These are phyloP conservation scores for Lodderomyces pseudojiufengensis DNA, from an alignment of 1,139 yeast species.

Conservation along the genomic window DNA sequence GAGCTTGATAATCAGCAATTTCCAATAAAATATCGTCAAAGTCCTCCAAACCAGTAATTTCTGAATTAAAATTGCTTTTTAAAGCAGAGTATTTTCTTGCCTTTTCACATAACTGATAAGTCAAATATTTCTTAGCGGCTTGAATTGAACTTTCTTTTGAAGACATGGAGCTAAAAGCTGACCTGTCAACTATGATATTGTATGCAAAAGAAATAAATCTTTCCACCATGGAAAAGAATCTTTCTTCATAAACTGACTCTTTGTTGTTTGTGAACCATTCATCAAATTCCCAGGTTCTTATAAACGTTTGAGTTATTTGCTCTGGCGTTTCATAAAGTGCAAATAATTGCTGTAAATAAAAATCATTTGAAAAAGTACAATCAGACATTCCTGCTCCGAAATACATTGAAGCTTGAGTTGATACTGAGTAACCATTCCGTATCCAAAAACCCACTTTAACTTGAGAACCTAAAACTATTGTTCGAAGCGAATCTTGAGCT, in stretches of 20 bases:
- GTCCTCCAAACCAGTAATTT: conserved; percentile 30
- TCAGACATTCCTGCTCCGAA: conserved; percentile 35
- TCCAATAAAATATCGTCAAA: conserved; percentile 37
- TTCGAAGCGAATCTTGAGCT: conserved; percentile 56
- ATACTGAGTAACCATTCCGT: conserved; percentile 64
- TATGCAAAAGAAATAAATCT: conserved; percentile 55
- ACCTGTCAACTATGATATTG: conserved; percentile 53
- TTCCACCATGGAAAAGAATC: conserved; percentile 48
- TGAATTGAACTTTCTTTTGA: conserved; percentile 16
- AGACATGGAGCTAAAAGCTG: conserved; percentile 30
- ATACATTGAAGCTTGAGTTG: conserved; percentile 44
- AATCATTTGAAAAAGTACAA: conserved; percentile 39
- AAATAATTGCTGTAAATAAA: conserved; percentile 56
- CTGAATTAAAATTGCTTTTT: conserved; percentile 33
- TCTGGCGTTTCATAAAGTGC: conserved; percentile 43
- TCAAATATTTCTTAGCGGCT: conserved; percentile 34
- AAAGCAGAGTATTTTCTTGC: conserved; percentile 55
- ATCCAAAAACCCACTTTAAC: conserved; percentile 85
- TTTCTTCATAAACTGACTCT: conserved; percentile 56
- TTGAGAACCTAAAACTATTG: conserved; percentile 68
- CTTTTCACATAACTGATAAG: conserved; percentile 47
- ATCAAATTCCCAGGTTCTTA: conserved; percentile 60
- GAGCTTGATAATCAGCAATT: conserved; percentile 41
- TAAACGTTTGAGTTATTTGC: conserved; percentile 41
- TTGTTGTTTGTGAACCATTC: conserved; percentile 48